A percentile compares a stretch with the other conserved stretches of the same genome.
phyloP scores from a whole-genome alignment of 176 grass and related monocot species.

The Canna indica region DNA sequence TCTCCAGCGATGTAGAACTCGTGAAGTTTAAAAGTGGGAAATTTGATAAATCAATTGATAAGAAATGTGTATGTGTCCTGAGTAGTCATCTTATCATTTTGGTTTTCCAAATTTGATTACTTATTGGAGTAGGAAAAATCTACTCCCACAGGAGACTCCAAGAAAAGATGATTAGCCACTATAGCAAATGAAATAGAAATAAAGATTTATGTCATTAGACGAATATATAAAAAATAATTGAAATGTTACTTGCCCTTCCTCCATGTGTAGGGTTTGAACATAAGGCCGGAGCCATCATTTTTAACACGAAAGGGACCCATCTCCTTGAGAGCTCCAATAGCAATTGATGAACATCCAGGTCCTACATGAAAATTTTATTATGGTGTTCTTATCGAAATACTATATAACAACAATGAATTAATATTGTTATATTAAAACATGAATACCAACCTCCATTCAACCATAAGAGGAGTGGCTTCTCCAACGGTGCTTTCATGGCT shows the following conservation, averaged over 20 bases:
- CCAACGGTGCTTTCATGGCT: no score
- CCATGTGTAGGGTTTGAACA: background rate
- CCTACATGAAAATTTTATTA: no score
- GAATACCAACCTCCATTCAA: no score
- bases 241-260: background rate
- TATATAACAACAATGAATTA: no score
- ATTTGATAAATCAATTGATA: no score
- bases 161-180: background rate
- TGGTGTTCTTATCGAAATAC: no score
- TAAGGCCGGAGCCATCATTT: background rate
- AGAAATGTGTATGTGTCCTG: background rate
- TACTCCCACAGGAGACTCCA: background rate
- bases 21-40: no score
- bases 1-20: no score
- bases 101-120: background rate
- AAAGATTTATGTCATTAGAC: background rate
- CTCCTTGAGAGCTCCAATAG: background rate
- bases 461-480: no score
- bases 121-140: constrained; percentile 2
- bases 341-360: background rate
- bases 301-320: background rate
- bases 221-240: background rate
- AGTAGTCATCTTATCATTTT: background rate
- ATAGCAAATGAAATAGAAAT: background rate
- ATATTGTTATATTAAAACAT: no score